Base-by-base conservation (phyloP, 495 filamentous ascomycete genomes). In the Barbatosphaeria neglecta region DNA sequence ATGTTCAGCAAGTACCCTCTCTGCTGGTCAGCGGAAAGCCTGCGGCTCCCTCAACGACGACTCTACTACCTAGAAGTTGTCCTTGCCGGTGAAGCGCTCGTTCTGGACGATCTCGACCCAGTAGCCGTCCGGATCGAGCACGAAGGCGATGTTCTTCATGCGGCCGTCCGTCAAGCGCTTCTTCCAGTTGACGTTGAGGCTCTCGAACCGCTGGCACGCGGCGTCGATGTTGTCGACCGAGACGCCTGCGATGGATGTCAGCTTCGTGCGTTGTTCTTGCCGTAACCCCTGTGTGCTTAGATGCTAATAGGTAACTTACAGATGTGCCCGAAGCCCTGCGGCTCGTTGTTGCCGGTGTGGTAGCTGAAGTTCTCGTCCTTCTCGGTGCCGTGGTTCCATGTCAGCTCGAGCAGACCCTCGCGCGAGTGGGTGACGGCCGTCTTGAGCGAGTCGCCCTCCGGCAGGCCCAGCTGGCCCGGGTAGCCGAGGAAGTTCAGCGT, bases 311-410 rank as follows among this genome's bases (percentile, higher is more conserved):
- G 37, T 6, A n/a, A 70, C 80, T 67, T 61, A 84, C 84, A 87
- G 49, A 93, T 87, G 57, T 93, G 87, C 1, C 90, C 90, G 55
- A 95, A 98, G 22, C 92, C 92, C 62, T 96, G 87, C 1, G 90
- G 92, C 63, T 93, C 70, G 18, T 78, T 69, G 62, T 98, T 98
- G 9, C 92, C 92, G 53, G 93, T 81, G 59, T 98, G 92, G 58
- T 98, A 98, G 37, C 80, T 81, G 56, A 88, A 87, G 40, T 73
- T 69, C 46, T 81, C 73, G 53, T 96, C 80, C 58, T 86, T 90
- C 73, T 98, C 92, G 2, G 92, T 96, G 37, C 92, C 92, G 52
- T 95, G 92, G 60, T 98, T 96, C 86, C 87, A 95, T 18, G 90
- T 96, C 54, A 98, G 58, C 68, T 95, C 90, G 10, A 96, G 68